phyloP scores from a whole-genome alignment of 2,329 filamentous ascomycete species.

The Claviceps africana region DNA sequence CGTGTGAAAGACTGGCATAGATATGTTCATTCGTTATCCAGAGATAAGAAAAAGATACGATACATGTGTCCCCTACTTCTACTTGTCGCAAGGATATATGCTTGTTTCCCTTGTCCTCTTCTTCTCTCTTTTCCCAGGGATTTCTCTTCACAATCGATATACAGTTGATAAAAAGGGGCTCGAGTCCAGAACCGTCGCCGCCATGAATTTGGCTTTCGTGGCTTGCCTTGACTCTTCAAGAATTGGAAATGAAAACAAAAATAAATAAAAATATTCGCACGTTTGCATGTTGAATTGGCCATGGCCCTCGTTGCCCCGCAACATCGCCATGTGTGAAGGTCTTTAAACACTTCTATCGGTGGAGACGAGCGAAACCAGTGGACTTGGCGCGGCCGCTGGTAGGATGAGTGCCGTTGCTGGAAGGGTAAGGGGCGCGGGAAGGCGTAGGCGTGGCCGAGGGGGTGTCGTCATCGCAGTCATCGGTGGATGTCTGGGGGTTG shows the following conservation, averaged over 20 bases:
- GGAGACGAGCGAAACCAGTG: conserved; percentile 22
- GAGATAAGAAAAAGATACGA: not conserved
- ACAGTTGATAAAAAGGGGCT: not conserved
- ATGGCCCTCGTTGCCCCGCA: conserved; percentile 1
- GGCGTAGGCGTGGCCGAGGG: conserved; percentile 16
- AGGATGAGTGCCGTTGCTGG: conserved; percentile 21
- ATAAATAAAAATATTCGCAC: not conserved
- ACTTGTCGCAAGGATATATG: not conserved
- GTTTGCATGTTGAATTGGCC: not conserved
- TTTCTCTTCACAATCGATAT: not conserved
- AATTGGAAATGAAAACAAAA: not conserved
- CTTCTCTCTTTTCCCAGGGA: not conserved
- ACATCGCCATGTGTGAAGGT: no score
- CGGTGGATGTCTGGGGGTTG: not conserved
- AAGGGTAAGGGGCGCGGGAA: conserved; percentile 29
- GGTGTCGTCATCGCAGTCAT: conserved; percentile 12
- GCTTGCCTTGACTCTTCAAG: not conserved
- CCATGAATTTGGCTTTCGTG: not conserved
- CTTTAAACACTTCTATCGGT: conserved; percentile 13
- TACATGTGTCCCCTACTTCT: not conserved
- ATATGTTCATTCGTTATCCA: conserved; percentile 1
- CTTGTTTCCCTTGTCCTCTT: not conserved
- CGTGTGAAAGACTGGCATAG: not conserved
- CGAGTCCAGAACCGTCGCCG: not conserved
- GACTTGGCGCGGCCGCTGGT: conserved; percentile 19